phyloP scores from a whole-genome alignment of 2,329 filamentous ascomycete species.

The Penicillium polonicum region DNA sequence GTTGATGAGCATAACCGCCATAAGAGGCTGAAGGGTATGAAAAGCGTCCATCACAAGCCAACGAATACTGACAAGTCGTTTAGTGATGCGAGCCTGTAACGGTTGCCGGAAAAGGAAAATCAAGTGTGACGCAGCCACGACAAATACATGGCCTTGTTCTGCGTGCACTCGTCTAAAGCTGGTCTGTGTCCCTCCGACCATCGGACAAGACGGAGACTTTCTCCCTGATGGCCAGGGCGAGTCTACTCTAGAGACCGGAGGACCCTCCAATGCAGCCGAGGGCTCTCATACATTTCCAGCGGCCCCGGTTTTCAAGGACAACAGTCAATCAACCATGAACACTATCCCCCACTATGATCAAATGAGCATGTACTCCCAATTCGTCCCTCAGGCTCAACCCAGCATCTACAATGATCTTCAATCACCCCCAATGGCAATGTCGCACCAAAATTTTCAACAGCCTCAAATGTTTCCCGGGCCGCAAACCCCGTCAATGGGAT shows the following conservation, averaged over 20 bases:
- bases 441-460: constrained; percentile 32
- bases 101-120: constrained; percentile 94
- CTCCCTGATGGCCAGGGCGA: constrained; percentile 32
- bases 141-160: constrained; percentile 95
- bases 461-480: constrained; percentile 28
- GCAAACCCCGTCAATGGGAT: constrained; percentile 28
- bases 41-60: constrained; percentile 1
- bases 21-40: constrained; percentile 85
- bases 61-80: constrained; percentile 14
- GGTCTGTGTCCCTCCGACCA: constrained; percentile 85
- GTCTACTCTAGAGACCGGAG: constrained; percentile 22
- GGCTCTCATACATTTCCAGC: constrained; percentile 55
- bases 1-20: constrained; percentile 98
- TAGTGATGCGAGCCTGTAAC: constrained; percentile 96
- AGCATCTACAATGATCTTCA: constrained; percentile 34
- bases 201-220: constrained; percentile 65
- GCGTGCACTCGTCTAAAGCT: constrained; percentile 90
- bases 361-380: constrained; percentile 44
- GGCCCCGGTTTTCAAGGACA: constrained; percentile 45
- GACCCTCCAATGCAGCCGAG: constrained; percentile 44
- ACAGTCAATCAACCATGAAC: constrained; percentile 54
- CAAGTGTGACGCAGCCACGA: constrained; percentile 95
- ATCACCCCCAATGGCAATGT: constrained; percentile 32
- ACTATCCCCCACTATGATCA: constrained; percentile 45
- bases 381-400: constrained; percentile 31